These are phyloP conservation scores for Cladosporium sp. DNA, from an alignment of 2,329 filamentous ascomycete species.

Conservation along the genomic window DNA sequence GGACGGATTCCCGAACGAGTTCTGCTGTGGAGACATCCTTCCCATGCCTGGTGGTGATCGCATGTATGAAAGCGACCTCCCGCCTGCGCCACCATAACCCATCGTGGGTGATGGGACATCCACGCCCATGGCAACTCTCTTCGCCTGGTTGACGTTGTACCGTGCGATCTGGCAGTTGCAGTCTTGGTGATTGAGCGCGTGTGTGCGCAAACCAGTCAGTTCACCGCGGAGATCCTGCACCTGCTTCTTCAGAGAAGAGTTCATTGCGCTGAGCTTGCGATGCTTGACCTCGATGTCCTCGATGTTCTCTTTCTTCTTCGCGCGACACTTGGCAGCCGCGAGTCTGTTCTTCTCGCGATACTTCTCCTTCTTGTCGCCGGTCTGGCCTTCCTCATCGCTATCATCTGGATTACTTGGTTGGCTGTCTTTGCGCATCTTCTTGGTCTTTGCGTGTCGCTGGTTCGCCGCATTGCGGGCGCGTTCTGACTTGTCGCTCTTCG, in stretches of 20 bases:
- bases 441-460: conserved; percentile 26
- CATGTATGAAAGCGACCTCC: conserved; percentile 13
- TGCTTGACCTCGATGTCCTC: conserved; percentile 46
- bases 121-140: conserved; percentile 19
- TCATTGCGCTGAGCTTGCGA: conserved; percentile 34
- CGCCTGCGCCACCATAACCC: conserved; percentile 15
- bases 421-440: conserved; percentile 22
- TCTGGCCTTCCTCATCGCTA: conserved; percentile 17
- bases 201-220: conserved; percentile 29
- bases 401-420: conserved; percentile 9
- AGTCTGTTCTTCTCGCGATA: conserved; percentile 68
- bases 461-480: conserved; percentile 30
- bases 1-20: conserved; percentile 11
- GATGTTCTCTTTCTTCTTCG: conserved; percentile 62
- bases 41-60: conserved; percentile 5
- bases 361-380: conserved; percentile 48
- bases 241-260: conserved; percentile 29
- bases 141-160: conserved; percentile 31
- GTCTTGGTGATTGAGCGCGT: conserved; percentile 30
- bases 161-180: conserved; percentile 32
- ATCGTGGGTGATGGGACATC: conserved; percentile 19
- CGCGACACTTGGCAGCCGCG: conserved; percentile 69
- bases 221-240: conserved; percentile 31
- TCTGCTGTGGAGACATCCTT: neutral
- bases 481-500: conserved; percentile 24